These are phyloP conservation scores for Carex arenaria DNA, from an alignment of 202 grass and related monocot genomes.

Conservation along the genomic window DNA sequence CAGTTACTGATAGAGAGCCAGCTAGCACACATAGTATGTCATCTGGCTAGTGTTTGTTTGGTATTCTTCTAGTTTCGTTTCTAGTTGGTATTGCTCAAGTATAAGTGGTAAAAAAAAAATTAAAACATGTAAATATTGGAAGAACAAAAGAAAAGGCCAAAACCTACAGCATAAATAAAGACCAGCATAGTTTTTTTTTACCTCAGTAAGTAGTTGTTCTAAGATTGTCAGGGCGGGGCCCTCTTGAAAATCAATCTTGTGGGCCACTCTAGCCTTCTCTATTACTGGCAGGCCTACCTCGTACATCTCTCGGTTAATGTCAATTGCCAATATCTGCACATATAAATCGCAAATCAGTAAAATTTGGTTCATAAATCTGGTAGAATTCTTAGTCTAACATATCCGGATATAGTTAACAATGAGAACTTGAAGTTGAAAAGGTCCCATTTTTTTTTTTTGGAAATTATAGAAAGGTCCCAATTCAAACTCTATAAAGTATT, in stretches of 20 bases:
- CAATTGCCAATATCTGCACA: constrained; percentile 34
- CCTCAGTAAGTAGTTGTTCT: constrained; percentile 18
- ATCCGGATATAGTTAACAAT: background rate
- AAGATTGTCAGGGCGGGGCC: constrained; percentile 27
- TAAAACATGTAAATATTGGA: background rate
- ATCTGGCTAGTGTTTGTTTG: background rate
- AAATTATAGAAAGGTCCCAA: background rate
- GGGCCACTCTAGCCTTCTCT: constrained; percentile 40
- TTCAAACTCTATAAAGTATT: background rate
- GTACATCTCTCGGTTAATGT: constrained; percentile 33
- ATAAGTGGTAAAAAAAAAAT: background rate
- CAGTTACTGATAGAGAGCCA: background rate
- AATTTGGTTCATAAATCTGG: background rate
- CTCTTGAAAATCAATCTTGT: constrained; percentile 63
- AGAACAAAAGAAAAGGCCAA: background rate
- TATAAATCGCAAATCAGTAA: background rate
- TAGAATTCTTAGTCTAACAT: background rate
- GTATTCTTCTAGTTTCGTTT: background rate
- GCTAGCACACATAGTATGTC: background rate
- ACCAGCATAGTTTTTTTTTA: background rate
- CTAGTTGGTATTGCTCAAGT: background rate
- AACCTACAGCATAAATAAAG: background rate
- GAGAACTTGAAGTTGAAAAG: background rate
- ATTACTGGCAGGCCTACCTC: constrained; percentile 46
- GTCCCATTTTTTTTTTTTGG: background rate